phyloP scores from a whole-genome alignment of 306 rosid species.

The Corylus americana region DNA sequence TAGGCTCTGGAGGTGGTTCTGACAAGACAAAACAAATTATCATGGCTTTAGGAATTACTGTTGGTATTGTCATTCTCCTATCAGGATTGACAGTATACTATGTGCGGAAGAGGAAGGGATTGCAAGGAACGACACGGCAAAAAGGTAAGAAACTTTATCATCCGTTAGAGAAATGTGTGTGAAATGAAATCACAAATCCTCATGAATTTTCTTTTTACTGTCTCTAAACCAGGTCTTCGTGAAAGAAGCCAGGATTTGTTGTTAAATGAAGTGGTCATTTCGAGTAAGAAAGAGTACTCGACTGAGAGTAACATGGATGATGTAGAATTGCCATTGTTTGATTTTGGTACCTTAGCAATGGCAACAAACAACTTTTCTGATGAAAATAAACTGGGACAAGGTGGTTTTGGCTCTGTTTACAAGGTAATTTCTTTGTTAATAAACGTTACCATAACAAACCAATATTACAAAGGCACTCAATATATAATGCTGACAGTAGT shows the following conservation, averaged over 20 bases:
- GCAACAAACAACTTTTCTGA: conserved; percentile 51
- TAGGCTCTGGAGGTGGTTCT: conserved; percentile 34
- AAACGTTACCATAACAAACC: neutral
- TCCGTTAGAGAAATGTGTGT: neutral
- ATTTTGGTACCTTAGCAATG: conserved; percentile 40
- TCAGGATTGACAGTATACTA: conserved; percentile 41
- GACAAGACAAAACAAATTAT: conserved; percentile 31
- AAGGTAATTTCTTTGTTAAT: conserved; percentile 33
- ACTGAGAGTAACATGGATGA: conserved; percentile 48
- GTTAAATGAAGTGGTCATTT: conserved; percentile 42
- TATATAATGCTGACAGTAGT: conserved; percentile 16
- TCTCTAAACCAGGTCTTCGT: conserved; percentile 39
- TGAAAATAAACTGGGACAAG: conserved; percentile 52
- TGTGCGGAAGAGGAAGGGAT: conserved; percentile 41
- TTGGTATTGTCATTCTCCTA: conserved; percentile 41
- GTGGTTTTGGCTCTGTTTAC: conserved; percentile 63
- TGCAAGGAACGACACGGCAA: conserved; percentile 19
- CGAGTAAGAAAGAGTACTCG: conserved; percentile 46
- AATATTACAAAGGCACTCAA: conserved; percentile 6
- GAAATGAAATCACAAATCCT: conserved; percentile 1
- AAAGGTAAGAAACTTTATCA: conserved; percentile 41
- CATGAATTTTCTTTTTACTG: conserved; percentile 18
- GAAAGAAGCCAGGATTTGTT: conserved; percentile 57
- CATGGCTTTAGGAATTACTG: conserved; percentile 34
- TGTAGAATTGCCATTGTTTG: conserved; percentile 50